Evolutionary conservation across 2,329 filamentous ascomycete species (phyloP).

Genomic region (Zymoseptoria pseudotritici): DNA sequence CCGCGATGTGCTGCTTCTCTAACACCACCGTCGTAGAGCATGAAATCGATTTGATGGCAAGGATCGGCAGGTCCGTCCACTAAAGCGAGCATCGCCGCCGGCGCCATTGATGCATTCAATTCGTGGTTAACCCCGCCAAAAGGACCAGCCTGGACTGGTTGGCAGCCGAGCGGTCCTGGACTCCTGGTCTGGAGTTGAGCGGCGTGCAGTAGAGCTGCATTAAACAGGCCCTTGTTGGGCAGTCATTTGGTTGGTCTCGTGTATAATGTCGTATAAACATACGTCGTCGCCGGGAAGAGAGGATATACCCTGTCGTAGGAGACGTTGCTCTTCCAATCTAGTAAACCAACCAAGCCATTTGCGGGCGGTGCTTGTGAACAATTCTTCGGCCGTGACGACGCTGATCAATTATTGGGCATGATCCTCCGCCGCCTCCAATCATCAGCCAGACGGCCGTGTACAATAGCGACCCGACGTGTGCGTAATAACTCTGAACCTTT

Average conservation of each 20-base stretch:
- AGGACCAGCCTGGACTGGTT: background rate
- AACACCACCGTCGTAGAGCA: background rate
- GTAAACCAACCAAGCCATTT: too few relatives aligned
- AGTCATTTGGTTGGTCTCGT: background rate
- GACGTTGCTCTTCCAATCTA: too few relatives aligned
- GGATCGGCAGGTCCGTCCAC: background rate
- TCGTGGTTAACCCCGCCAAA: background rate
- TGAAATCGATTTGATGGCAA: background rate
- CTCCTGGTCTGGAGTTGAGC: background rate
- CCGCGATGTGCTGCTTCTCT: background rate
- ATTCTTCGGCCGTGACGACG: too few relatives aligned
- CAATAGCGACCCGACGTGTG: background rate
- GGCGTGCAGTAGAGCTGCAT: background rate
- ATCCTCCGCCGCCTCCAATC: too few relatives aligned
- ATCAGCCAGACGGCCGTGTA: too few relatives aligned
- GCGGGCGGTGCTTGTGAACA: too few relatives aligned
- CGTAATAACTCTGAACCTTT: background rate
- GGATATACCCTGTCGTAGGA: too few relatives aligned
- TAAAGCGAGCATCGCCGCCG: background rate
- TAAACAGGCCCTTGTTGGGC: background rate
- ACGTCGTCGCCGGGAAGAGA: background rate
- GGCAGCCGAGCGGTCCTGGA: background rate
- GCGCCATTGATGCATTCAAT: background rate
- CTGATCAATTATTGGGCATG: too few relatives aligned
- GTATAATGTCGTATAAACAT: background rate